A percentile compares a stretch with the other conserved stretches of the same genome.
Evolutionary conservation across 2,329 filamentous ascomycete species (phyloP).

Genomic region (Simplicillium sp.): DNA sequence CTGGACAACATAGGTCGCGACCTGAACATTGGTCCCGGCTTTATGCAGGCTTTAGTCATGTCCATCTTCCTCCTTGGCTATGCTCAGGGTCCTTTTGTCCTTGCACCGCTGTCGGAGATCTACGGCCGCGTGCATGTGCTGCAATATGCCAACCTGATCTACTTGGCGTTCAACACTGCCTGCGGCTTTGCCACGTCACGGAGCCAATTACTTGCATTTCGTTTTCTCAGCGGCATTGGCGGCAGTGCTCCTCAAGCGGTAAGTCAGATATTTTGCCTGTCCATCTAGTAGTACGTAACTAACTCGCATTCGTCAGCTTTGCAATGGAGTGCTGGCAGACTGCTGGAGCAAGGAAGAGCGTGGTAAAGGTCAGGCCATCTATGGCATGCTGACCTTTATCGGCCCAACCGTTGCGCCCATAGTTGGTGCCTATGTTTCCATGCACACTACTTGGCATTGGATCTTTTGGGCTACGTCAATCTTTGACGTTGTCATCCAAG

Average conservation of each 20-base stretch:
- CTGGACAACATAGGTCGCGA: constrained; percentile 32
- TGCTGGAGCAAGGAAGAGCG: constrained; percentile 32
- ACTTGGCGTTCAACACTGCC: constrained; percentile 43
- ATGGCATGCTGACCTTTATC: constrained; percentile 30
- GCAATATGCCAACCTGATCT: constrained; percentile 36
- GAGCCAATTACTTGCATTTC: constrained; percentile 36
- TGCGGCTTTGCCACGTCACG: constrained; percentile 38
- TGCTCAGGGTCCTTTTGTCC: constrained; percentile 40
- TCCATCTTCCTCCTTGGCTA: constrained; percentile 52
- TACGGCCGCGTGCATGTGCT: constrained; percentile 36
- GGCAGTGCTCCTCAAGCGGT: constrained; percentile 36
- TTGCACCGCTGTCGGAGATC: constrained; percentile 42
- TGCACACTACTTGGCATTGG: constrained; percentile 32
- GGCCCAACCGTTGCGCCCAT: constrained; percentile 33
- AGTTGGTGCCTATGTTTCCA: constrained; percentile 28
- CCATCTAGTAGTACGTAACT: neutral
- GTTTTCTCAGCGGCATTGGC: constrained; percentile 37
- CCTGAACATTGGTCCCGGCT: constrained; percentile 28
- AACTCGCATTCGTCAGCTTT: constrained; percentile 18
- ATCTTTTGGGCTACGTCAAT: constrained; percentile 32
- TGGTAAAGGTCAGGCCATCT: constrained; percentile 19
- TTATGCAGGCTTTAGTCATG: constrained; percentile 41
- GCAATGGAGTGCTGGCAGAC: constrained; percentile 37
- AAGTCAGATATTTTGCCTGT: constrained; percentile 3
- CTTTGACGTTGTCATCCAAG: constrained; percentile 21